These are phyloP conservation scores for Myxozyma nipponensis DNA, from an alignment of 805 yeast species.

Conservation along the genomic window DNA sequence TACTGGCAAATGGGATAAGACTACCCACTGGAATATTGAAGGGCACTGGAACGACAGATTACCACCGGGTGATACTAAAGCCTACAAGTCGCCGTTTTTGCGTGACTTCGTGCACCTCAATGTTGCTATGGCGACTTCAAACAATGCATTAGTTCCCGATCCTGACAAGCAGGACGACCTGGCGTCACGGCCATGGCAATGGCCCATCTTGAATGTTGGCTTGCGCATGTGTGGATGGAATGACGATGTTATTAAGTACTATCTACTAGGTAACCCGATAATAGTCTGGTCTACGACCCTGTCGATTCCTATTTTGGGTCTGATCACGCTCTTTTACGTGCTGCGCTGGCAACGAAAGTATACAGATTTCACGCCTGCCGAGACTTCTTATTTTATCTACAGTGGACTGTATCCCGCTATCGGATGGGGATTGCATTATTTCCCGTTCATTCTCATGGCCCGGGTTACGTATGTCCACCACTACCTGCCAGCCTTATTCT, in stretches of 20 bases:
- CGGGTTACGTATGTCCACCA: slow-evolving; percentile 97
- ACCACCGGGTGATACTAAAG: slow-evolving; percentile 39
- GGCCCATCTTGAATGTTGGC: slow-evolving; percentile 70
- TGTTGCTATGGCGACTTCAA: slow-evolving; percentile 78
- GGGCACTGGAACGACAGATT: slow-evolving; percentile 55
- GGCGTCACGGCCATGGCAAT: slow-evolving; percentile 77
- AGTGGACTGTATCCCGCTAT: slow-evolving; percentile 81
- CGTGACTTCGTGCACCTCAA: slow-evolving; percentile 69
- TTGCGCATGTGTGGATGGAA: slow-evolving; percentile 78
- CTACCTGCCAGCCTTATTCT: slow-evolving; percentile 90
- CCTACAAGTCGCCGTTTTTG: slow-evolving; percentile 54
- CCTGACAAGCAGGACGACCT: slow-evolving; percentile 64
- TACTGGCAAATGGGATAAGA: slow-evolving; percentile 52
- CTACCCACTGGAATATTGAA: slow-evolving; percentile 81
- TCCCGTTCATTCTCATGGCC: slow-evolving; percentile 90
- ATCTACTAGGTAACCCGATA: slow-evolving; percentile 62
- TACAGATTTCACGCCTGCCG: slow-evolving; percentile 43
- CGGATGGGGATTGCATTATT: slow-evolving; percentile 85
- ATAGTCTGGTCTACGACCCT: slow-evolving; percentile 59
- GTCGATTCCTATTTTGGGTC: slow-evolving; percentile 45
- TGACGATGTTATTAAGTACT: slow-evolving; percentile 52
- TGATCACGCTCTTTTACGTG: slow-evolving; percentile 40
- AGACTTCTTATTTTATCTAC: slow-evolving; percentile 45
- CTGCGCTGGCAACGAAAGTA: slow-evolving; percentile 70
- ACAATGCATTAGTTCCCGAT: slow-evolving; percentile 78